Evolutionary conservation across 2,329 filamentous ascomycete species (phyloP).

Genomic region (Monosporascus sp.): DNA sequence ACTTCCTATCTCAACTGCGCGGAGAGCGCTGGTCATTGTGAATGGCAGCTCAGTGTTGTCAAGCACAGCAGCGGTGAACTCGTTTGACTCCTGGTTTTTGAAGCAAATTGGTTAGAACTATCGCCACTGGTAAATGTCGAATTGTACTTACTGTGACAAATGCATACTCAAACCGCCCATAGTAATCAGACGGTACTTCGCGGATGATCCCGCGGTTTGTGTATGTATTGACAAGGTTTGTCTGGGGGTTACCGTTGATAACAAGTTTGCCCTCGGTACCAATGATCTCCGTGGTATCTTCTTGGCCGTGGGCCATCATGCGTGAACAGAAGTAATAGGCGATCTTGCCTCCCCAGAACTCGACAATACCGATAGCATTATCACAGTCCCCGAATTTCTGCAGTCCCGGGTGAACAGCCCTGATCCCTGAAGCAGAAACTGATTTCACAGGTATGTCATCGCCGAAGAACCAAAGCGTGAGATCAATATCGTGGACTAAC

Average conservation of each 20-base stretch:
- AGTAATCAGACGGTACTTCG: conserved; percentile 59
- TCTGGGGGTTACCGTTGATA: conserved; percentile 54
- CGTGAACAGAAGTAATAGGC: conserved; percentile 59
- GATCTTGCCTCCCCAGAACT: conserved; percentile 60
- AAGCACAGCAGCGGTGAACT: conserved; percentile 56
- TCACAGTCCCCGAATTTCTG: conserved; percentile 55
- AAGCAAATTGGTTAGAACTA: neutral
- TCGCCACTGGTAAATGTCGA: neutral
- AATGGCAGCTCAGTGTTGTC: conserved; percentile 52
- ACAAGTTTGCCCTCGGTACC: conserved; percentile 60
- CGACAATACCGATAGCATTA: conserved; percentile 59
- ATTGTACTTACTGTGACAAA: conserved; percentile 45
- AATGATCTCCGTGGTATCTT: conserved; percentile 63
- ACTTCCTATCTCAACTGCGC: conserved; percentile 56
- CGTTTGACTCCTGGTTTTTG: conserved; percentile 31
- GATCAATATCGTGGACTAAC: conserved; percentile 60
- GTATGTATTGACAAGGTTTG: conserved; percentile 51
- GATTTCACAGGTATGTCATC: conserved; percentile 49
- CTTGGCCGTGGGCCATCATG: conserved; percentile 66
- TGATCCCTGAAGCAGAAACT: conserved; percentile 52
- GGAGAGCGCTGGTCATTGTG: conserved; percentile 51
- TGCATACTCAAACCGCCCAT: conserved; percentile 56
- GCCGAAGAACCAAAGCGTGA: conserved; percentile 60
- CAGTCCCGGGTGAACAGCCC: conserved; percentile 54
- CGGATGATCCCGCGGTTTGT: conserved; percentile 48